Conservation (phyloP, 768 basidiomycete species). For the Podaxis carcinomalis region DNA sequence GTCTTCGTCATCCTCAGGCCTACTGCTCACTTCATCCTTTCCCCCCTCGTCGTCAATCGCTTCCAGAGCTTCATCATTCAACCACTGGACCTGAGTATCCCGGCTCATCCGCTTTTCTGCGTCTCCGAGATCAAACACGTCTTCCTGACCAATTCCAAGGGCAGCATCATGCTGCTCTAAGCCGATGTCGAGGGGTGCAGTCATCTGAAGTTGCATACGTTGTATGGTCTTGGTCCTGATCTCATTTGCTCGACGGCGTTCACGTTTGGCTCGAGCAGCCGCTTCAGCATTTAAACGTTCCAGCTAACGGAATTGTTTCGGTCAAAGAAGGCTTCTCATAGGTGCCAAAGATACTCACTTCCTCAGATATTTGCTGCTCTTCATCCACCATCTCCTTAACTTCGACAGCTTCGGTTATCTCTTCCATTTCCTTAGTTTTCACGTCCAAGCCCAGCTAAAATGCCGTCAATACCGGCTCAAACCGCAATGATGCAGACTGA, state of each 20-base stretch:
- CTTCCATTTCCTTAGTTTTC: conserved; percentile 69
- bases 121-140: conserved; percentile 81
- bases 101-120: conserved; percentile 42
- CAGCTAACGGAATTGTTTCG: conserved; percentile 46
- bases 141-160: conserved; percentile 71
- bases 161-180: conserved; percentile 76
- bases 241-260: conserved; percentile 84
- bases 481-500: conserved; percentile 24
- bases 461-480: neutral
- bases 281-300: conserved; percentile 79
- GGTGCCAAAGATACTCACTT: conserved; percentile 43
- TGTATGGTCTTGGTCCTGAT: conserved; percentile 82
- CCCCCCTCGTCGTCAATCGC: conserved; percentile 38
- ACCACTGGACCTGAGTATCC: conserved; percentile 33
- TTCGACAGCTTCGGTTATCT: conserved; percentile 69
- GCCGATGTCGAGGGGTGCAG: conserved; percentile 94
- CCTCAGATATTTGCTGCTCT: conserved; percentile 84
- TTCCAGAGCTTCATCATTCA: conserved; percentile 39
- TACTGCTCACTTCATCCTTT: conserved; percentile 11
- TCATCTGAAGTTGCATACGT: conserved; percentile 97
- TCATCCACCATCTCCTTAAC: conserved; percentile 72
- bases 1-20: conserved; percentile 16
- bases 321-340: neutral
- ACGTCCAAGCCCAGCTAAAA: conserved; percentile 77
- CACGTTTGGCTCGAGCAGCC: conserved; percentile 68